Evolutionary conservation across 2,329 filamentous ascomycete species (phyloP).

Genomic region (Trichoderma atroviride): DNA sequence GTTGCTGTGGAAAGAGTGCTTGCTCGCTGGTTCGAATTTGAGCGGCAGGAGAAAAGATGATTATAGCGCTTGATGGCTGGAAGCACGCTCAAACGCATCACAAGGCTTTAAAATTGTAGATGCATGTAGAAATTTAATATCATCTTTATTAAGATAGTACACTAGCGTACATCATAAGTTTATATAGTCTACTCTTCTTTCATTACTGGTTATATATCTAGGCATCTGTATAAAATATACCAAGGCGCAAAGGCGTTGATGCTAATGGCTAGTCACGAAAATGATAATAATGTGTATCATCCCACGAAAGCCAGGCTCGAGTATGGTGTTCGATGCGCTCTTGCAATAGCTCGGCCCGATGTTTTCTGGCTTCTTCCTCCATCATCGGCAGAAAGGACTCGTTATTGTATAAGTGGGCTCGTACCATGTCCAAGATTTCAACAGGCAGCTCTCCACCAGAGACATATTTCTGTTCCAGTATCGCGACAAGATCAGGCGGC

Average conservation of each 20-base stretch:
- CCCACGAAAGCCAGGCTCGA: not conserved
- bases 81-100: too few species aligned
- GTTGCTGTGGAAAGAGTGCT: constrained; percentile 61
- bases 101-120: too few species aligned
- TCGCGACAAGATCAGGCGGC: not conserved
- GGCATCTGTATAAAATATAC: not conserved
- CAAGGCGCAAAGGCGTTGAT: not conserved
- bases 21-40: constrained; percentile 63
- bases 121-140: too few species aligned
- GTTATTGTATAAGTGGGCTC: not conserved
- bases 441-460: not conserved
- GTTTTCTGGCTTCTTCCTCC: not conserved
- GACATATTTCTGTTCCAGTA: not conserved
- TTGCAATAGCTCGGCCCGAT: not conserved
- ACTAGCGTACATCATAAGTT: not conserved
- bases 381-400: not conserved
- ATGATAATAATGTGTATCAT: not conserved
- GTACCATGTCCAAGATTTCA: not conserved
- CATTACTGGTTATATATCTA: not conserved
- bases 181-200: not conserved
- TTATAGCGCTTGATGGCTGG: too few species aligned
- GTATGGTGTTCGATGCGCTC: not conserved
- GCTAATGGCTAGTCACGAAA: not conserved
- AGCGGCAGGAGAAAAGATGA: not conserved
- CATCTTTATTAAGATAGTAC: not conserved